phyloP scores from a whole-genome alignment of 2,329 filamentous ascomycete genomes.

The Neurospora sp. region DNA sequence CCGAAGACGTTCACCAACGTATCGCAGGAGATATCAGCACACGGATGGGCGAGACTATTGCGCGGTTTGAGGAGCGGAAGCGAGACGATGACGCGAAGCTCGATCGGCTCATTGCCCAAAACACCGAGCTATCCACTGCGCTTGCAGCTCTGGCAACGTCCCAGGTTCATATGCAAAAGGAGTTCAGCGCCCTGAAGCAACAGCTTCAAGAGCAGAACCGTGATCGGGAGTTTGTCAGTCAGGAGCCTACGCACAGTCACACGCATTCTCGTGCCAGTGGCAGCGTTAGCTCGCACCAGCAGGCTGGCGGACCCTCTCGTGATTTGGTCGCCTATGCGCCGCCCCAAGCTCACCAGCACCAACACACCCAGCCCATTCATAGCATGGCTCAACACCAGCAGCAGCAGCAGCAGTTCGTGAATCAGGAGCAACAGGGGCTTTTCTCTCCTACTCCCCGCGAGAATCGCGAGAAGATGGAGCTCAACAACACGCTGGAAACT shows the following conservation, averaged over 20 bases:
- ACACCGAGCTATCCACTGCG: conserved; percentile 56
- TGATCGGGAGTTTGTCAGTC: conserved; percentile 7
- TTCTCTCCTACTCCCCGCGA: conserved; percentile 31
- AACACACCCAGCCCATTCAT: conserved; percentile 14
- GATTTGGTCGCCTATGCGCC: conserved; percentile 14
- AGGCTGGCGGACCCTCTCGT: conserved; percentile 7
- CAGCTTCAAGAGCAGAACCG: conserved; percentile 18
- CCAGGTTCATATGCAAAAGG: conserved; percentile 59
- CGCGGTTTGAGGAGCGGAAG: conserved; percentile 39
- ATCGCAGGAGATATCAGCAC: conserved; percentile 59
- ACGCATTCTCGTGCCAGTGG: conserved; percentile 10
- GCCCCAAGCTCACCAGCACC: conserved; percentile 15
- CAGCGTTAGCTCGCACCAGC: conserved; percentile 12
- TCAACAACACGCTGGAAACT: conserved; percentile 42
- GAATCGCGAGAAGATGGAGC: conserved; percentile 41
- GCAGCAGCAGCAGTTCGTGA: conserved; percentile 13
- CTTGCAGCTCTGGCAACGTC: conserved; percentile 59
- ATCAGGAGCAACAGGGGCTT: conserved; percentile 23
- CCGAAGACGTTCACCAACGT: conserved; percentile 54
- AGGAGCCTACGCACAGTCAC: conserved; percentile 9
- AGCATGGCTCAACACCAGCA: conserved; percentile 15
- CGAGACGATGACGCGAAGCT: conserved; percentile 54
- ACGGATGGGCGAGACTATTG: conserved; percentile 41
- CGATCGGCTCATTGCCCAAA: conserved; percentile 58
- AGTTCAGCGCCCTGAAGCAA: conserved; percentile 37